Conservation (phyloP, 2,329 filamentous ascomycete genomes). For the Talaromyces albobiverticillius region DNA sequence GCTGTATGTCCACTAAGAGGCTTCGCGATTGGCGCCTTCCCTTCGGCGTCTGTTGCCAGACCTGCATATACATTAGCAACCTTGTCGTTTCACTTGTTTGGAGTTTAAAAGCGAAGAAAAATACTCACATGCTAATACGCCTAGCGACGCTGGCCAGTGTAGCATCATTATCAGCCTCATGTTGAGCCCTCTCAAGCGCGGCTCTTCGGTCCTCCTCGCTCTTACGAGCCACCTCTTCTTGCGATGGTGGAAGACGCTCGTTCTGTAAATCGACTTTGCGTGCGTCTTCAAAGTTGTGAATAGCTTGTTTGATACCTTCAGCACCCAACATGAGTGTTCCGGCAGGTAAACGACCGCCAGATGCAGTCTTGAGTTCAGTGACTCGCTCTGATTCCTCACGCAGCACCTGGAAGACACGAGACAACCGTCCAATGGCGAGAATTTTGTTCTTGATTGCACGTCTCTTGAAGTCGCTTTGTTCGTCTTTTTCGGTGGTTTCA, state of each 20-base stretch:
- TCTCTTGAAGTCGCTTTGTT: conserved; percentile 78
- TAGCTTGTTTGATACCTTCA: conserved; percentile 97
- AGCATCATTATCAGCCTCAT: conserved; percentile 89
- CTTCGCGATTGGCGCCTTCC: conserved; percentile 11
- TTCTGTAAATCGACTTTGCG: conserved; percentile 97
- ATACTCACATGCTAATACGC: conserved; percentile 95
- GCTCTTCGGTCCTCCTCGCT: conserved; percentile 76
- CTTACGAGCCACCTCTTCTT: conserved; percentile 84
- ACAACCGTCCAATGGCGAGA: conserved; percentile 90
- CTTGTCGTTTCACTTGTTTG: conserved; percentile 3
- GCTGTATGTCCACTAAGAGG: conserved; percentile 4
- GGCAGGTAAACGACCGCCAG: conserved; percentile 85
- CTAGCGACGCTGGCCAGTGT: conserved; percentile 82
- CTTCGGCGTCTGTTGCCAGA: conserved; percentile 16
- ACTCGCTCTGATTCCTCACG: conserved; percentile 96
- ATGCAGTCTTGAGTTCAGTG: conserved; percentile 94
- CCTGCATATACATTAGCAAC: conserved; percentile 10
- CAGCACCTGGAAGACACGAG: conserved; percentile 95
- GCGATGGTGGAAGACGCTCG: conserved; percentile 85
- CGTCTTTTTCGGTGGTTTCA: conserved; percentile 50
- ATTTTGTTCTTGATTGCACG: conserved; percentile 99
- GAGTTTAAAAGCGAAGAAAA: background rate
- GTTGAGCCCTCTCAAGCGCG: conserved; percentile 79
- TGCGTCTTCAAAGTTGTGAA: conserved; percentile 94
- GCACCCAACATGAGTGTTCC: conserved; percentile 97